Evolutionary conservation across 495 filamentous ascomycete species (phyloP).

Genomic region (Trichoderma erinaceum): DNA sequence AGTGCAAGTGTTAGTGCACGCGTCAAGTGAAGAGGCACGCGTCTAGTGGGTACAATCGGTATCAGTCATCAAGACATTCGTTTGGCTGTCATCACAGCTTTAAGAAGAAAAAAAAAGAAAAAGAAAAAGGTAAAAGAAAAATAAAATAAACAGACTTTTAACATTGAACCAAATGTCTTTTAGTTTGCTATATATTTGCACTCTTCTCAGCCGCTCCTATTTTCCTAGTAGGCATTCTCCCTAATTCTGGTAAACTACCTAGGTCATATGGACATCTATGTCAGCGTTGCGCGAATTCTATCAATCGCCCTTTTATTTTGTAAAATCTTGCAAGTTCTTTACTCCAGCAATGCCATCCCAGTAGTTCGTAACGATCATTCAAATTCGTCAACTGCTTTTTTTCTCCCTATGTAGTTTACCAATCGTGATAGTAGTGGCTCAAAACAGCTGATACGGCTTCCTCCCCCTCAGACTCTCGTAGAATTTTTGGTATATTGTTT

Average conservation of each 20-base stretch:
- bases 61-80: no score
- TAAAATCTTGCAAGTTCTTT: background rate
- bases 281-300: slow-evolving; percentile 2
- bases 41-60: no score
- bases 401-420: background rate
- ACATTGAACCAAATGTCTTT: no score
- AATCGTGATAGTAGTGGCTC: background rate
- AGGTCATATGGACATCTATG: no score
- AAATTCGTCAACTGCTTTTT: slow-evolving; percentile 2
- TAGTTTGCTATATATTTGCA: no score
- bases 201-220: no score
- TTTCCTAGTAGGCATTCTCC: background rate
- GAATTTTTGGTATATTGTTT: background rate
- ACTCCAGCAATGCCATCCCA: background rate
- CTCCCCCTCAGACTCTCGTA: background rate
- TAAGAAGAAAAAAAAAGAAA: no score
- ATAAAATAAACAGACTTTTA: no score
- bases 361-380: background rate
- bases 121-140: no score
- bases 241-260: background rate
- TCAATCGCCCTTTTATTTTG: background rate
- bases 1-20: no score
- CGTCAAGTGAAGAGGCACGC: no score
- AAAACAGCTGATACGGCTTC: background rate
- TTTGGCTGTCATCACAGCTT: no score